phyloP scores from a whole-genome alignment of 1,139 yeast genomes.

The Scheffersomyces parashehatae region DNA sequence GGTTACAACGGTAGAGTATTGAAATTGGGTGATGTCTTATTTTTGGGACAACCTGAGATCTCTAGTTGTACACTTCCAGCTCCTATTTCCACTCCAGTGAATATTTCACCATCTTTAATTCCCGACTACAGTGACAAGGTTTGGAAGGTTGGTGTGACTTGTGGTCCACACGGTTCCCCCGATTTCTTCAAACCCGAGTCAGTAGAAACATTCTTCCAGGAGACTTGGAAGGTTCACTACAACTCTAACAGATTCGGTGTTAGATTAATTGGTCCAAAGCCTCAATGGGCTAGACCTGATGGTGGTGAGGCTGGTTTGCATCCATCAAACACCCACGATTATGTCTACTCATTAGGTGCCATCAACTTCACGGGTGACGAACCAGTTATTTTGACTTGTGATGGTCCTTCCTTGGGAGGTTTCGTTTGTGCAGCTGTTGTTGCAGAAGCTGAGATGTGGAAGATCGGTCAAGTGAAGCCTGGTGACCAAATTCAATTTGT shows the following conservation, averaged over 20 bases:
- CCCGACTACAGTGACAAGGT: constrained; percentile 57
- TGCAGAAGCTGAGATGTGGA: constrained; percentile 96
- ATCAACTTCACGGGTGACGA: constrained; percentile 98
- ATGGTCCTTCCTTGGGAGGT: constrained; percentile 97
- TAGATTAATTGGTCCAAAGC: constrained; percentile 92
- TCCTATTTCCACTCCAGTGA: constrained; percentile 63
- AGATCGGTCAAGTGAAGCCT: constrained; percentile 95
- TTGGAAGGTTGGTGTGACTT: constrained; percentile 90
- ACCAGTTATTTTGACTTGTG: constrained; percentile 94
- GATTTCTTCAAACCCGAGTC: constrained; percentile 85
- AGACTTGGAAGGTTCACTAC: constrained; percentile 92
- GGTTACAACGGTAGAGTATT: constrained; percentile 92
- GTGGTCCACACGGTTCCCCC: constrained; percentile 98
- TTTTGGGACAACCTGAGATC: constrained; percentile 75
- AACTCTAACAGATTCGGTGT: constrained; percentile 97
- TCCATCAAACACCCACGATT: constrained; percentile 97
- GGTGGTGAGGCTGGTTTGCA: constrained; percentile 99
- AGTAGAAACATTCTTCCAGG: constrained; percentile 68
- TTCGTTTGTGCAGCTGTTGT: constrained; percentile 96
- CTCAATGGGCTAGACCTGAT: constrained; percentile 93
- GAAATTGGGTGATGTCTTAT: constrained; percentile 88
- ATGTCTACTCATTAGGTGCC: constrained; percentile 94
- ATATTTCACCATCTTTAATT: constrained; percentile 57
- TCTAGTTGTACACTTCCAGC: constrained; percentile 69
- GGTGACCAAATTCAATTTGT: constrained; percentile 83